phyloP scores from a whole-genome alignment of 768 basidiomycete genomes.

The Holtermannia corniformis region DNA sequence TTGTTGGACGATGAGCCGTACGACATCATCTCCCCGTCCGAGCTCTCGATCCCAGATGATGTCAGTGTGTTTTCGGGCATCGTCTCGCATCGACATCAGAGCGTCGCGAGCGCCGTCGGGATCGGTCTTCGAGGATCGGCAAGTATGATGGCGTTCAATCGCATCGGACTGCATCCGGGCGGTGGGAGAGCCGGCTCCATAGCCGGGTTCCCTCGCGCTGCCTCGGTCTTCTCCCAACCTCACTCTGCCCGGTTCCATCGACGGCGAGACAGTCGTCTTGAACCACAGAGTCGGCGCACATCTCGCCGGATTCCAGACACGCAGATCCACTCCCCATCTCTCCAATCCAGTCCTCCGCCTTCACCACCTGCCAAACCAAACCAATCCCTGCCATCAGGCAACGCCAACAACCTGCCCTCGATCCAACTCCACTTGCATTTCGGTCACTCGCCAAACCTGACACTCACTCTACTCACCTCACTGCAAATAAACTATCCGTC shows the following conservation, averaged over 20 bases:
- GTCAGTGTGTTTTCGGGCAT: slow-evolving; percentile 16
- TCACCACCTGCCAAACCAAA: slow-evolving; percentile 1
- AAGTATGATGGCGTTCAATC: background rate
- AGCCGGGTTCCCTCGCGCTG: background rate
- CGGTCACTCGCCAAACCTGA: slow-evolving; percentile 76
- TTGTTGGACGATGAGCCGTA: slow-evolving; percentile 12
- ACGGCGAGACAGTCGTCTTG: background rate
- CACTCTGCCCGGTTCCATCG: background rate
- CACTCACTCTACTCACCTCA: slow-evolving; percentile 80
- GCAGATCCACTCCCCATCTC: slow-evolving; percentile 1
- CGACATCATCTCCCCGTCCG: slow-evolving; percentile 6
- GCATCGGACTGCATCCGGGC: background rate
- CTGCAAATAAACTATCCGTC: slow-evolving; percentile 96
- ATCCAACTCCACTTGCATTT: slow-evolving; percentile 82
- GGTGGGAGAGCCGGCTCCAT: background rate
- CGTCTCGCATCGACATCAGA: slow-evolving; percentile 6
- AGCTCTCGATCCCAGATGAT: slow-evolving; percentile 3
- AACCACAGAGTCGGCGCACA: background rate
- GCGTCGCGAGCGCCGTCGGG: slow-evolving; percentile 13
- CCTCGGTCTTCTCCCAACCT: background rate
- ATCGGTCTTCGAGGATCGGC: slow-evolving; percentile 9
- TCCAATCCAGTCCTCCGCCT: background rate
- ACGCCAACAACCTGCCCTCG: slow-evolving; percentile 47
- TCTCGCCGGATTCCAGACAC: background rate
- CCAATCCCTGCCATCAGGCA: slow-evolving; percentile 32